Base-by-base conservation (phyloP, 257 asterid species). In the Solanum peruvianum region DNA sequence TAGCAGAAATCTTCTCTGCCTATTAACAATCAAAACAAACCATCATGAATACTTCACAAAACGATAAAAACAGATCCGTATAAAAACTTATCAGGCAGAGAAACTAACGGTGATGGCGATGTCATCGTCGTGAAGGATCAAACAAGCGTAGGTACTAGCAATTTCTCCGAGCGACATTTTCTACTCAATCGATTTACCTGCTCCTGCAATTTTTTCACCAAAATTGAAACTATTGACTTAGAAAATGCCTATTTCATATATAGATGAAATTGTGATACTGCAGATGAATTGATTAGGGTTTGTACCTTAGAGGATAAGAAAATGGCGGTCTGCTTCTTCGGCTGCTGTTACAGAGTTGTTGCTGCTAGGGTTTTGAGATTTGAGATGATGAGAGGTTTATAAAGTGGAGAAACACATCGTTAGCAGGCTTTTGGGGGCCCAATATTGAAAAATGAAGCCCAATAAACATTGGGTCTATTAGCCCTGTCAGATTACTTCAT, bases 71-170 rank as follows among this genome's bases (percentile, higher is more conserved):
- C 7, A 44, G 23, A 25, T 5, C 29, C 12, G 14, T 3, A 64
- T 33, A 67, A 6, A 4, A 20, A 29, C 44, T 1, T 12, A 3
- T 75, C 14, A 49, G 60, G 70, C 66, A 2, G 56, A 80, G 81
- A 18, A 37, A 23, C 2, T 80, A 91, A 94, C 95, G 5, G 96
- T 93, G 92, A 93, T 70, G 67, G 96, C 47, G 87, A 94, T 93
- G 33, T 94, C 97, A 88, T 94, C 98, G 84, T 93, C 98, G 89
- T 92, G 90, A 31, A 93, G 96, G 85, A 94, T 91, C 94, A 93
- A 88, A 49, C 89, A 87, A 47, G 97, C 97, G 81, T 94, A 94
- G 77, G 95, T 91, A 91, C 95, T 93, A 6, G 93, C 97, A 31
- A 90, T 83, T 88, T 94, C 98, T 56, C 94, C 92, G 29, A 89